Evolutionary conservation across 2,329 filamentous ascomycete genomes (phyloP), one percentile per base, ranked within the genome.

Genomic region (Trichoderma atrobrunneum): DNA sequence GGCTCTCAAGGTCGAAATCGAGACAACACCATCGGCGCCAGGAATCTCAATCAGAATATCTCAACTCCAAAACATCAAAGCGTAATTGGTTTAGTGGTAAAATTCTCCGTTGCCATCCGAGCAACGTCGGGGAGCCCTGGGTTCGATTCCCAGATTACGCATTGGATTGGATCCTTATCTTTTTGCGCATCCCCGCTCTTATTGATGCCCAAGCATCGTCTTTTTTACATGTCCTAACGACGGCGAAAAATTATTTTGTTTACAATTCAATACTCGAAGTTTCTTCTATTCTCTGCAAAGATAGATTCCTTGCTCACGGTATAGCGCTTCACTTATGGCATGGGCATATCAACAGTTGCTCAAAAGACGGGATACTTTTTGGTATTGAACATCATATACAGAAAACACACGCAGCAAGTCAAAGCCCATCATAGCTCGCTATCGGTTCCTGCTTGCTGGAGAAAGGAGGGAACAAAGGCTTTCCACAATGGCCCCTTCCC

Each of bases 41-140:
- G 36, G 48, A n/a, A 66, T 67, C 48, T 57, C 5, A 67, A 26
- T 24, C 3, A 30, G 36, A 51, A 62, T 36, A 62, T 39, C 5
- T n/a, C 8, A 0, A 0, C 7, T 0, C 3, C 18, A n/a, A n/a
- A 1, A 7, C 24, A 71, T 64, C 60, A 6, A 56, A 73, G 73
- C 73, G 73, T 74, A 72, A 73, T 74, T 74, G 73, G 73, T 74
- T 74, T 74, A 74, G 73, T 74, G 73, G 73, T 74, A 74, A 74
- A 74, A 74, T 74, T 74, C 73, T 74, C 73, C 73, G 73, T 74
- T 74, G 73, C 73, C 73, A 74, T 73, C 72, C 62, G 70, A 36
- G 63, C 71, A 72, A 57, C 71, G 71, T 72, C 71, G 71, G 71
- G 71, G 71, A 72, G 71, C 73, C 73, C 73, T 74, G 73, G 73